These are phyloP conservation scores for Agaricus subrufescens DNA, from an alignment of 768 basidiomycete genomes.

Conservation along the genomic window DNA sequence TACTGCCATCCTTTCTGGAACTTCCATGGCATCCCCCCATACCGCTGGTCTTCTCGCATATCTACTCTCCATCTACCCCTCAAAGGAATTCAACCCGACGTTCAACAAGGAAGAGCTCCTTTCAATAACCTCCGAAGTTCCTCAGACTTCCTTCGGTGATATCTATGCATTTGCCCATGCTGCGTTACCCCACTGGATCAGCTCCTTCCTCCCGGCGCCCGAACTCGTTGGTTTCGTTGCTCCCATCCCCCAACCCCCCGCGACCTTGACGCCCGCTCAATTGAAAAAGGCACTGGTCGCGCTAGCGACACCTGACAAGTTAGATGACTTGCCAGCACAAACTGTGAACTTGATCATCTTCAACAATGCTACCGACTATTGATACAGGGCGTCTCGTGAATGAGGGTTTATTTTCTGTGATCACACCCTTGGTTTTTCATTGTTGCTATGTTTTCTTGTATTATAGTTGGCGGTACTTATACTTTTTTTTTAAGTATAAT, in stretches of 20 bases:
- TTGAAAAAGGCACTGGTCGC: conserved; percentile 72
- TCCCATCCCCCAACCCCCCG: conserved; percentile 35
- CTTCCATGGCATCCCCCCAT: conserved; percentile 95
- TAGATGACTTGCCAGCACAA: conserved; percentile 44
- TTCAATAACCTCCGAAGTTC: conserved; percentile 26
- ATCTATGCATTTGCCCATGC: conserved; percentile 50
- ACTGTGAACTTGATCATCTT: conserved; percentile 74
- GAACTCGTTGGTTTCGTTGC: conserved; percentile 37
- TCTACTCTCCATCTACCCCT: conserved; percentile 84
- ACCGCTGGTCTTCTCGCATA: conserved; percentile 88
- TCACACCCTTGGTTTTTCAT: neutral
- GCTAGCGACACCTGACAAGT: conserved; percentile 48
- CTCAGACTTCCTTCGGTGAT: conserved; percentile 21
- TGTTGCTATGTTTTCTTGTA: neutral
- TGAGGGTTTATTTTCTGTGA: neutral
- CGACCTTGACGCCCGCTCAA: conserved; percentile 56
- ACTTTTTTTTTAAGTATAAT: neutral
- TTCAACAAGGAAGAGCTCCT: conserved; percentile 34
- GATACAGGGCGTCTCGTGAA: neutral
- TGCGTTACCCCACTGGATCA: conserved; percentile 54
- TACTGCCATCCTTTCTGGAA: conserved; percentile 80
- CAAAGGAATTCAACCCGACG: conserved; percentile 51
- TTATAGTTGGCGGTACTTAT: neutral
- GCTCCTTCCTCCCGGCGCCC: conserved; percentile 52
- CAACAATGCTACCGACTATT: conserved; percentile 51